Conservation (phyloP, 441 rosid species). For the Francoa sonchifolia region DNA sequence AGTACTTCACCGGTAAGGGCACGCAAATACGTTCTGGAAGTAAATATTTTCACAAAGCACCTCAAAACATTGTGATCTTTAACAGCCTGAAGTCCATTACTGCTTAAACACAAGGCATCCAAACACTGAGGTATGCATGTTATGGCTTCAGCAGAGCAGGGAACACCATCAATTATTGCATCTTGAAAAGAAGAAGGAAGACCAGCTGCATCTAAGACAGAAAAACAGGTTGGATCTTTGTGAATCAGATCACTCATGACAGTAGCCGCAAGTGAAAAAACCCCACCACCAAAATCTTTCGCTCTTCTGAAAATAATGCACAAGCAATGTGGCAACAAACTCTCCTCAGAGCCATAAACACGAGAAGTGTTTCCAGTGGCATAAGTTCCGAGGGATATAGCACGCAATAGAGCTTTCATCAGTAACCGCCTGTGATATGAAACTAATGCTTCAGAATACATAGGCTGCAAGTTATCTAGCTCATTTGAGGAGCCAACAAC, state of each 20-base stretch:
- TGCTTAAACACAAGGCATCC: slow-evolving; percentile 93
- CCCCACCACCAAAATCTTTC: slow-evolving; percentile 95
- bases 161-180: slow-evolving; percentile 78
- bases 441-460: slow-evolving; percentile 82
- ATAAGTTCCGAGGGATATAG: slow-evolving; percentile 92
- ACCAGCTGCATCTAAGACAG: slow-evolving; percentile 80
- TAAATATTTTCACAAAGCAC: slow-evolving; percentile 87
- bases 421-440: slow-evolving; percentile 63
- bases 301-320: slow-evolving; percentile 74
- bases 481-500: slow-evolving; percentile 32
- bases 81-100: slow-evolving; percentile 83
- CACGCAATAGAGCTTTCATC: slow-evolving; percentile 79
- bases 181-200: slow-evolving; percentile 91
- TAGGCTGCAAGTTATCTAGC: slow-evolving; percentile 46
- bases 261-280: slow-evolving; percentile 89
- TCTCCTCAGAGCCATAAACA: slow-evolving; percentile 80
- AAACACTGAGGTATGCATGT: slow-evolving; percentile 95
- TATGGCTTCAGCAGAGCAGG: slow-evolving; percentile 92
- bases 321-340: slow-evolving; percentile 79
- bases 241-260: slow-evolving; percentile 97
- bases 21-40: slow-evolving; percentile 62
- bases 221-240: slow-evolving; percentile 93
- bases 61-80: slow-evolving; percentile 75
- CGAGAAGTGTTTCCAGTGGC: slow-evolving; percentile 86
- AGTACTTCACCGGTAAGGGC: slow-evolving; percentile 79